phyloP scores from a whole-genome alignment of 148 eudicot genomes.

The Spergularia marina region DNA sequence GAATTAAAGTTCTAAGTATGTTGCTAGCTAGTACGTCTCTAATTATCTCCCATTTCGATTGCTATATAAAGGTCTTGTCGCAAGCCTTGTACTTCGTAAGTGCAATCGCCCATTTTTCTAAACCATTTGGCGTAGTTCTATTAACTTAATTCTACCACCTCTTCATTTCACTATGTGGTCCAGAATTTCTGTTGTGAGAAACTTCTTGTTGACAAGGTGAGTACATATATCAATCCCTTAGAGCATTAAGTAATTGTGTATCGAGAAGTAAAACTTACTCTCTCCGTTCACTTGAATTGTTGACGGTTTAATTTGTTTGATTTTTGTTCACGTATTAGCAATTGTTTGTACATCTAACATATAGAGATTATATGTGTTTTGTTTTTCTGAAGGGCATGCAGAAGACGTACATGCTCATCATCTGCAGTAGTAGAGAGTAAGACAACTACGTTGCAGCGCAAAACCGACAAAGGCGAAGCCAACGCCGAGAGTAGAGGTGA shows the following conservation, averaged over 20 bases:
- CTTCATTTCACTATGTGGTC: conserved; percentile 17
- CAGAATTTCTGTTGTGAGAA: background rate
- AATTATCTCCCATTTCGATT: background rate
- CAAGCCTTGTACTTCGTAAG: background rate
- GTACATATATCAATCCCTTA: background rate
- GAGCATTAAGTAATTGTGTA: background rate
- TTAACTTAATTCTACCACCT: background rate
- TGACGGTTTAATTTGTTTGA: too few species aligned
- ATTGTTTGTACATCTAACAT: too few species aligned
- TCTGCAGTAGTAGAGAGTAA: background rate
- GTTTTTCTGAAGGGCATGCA: background rate
- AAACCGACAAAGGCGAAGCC: background rate
- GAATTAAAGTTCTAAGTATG: too few species aligned
- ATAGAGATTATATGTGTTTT: background rate
- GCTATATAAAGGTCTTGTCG: background rate
- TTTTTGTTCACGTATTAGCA: too few species aligned
- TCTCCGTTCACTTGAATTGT: too few species aligned
- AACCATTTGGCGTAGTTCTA: background rate
- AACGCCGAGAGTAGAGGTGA: background rate
- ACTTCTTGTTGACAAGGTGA: conserved; percentile 16
- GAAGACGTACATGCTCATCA: conserved; percentile 15
- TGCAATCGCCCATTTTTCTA: background rate
- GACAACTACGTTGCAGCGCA: background rate
- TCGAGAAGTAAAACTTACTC: background rate
- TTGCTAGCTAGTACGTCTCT: too few species aligned